phyloP scores from a whole-genome alignment of 2,329 filamentous ascomycete genomes.

The Exserohilum turcica region DNA sequence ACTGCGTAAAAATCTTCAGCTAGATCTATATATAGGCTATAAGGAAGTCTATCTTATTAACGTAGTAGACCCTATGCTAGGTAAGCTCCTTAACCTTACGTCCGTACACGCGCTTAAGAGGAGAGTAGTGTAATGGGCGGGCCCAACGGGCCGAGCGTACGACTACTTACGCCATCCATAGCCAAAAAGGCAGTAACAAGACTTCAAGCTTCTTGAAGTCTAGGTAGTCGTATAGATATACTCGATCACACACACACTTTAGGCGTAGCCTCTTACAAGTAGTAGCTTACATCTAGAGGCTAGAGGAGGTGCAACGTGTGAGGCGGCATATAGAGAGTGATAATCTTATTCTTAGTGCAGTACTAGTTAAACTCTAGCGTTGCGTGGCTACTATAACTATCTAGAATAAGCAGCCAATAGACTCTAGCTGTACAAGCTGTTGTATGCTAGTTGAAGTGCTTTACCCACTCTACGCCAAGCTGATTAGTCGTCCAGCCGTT shows the following conservation, averaged over 20 bases:
- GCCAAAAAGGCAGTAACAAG: too few species aligned
- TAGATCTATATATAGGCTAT: neutral
- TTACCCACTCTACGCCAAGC: conserved; percentile 40
- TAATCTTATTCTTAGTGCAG: conserved; percentile 47
- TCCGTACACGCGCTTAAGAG: conserved; percentile 23
- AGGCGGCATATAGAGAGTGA: conserved; percentile 6
- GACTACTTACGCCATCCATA: too few species aligned
- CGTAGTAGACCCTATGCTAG: neutral
- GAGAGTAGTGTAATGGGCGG: too few species aligned
- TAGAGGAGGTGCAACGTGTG: conserved; percentile 47
- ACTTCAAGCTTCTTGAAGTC: too few species aligned
- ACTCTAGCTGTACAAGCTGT: conserved; percentile 24
- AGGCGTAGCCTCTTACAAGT: too few species aligned
- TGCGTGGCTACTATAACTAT: conserved; percentile 25
- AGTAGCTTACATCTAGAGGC: conserved; percentile 48
- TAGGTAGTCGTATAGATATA: too few species aligned
- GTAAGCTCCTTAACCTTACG: neutral
- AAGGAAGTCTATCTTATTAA: conserved; percentile 2
- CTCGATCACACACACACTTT: too few species aligned
- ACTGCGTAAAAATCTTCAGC: neutral
- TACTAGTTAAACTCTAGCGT: conserved; percentile 43
- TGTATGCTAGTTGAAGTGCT: conserved; percentile 43
- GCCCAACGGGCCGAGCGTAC: too few species aligned
- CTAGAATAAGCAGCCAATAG: too few species aligned
- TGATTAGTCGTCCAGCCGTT: conserved; percentile 47